Base-by-base conservation (phyloP, 805 yeast genomes). In the Kuraishia capsulata region DNA sequence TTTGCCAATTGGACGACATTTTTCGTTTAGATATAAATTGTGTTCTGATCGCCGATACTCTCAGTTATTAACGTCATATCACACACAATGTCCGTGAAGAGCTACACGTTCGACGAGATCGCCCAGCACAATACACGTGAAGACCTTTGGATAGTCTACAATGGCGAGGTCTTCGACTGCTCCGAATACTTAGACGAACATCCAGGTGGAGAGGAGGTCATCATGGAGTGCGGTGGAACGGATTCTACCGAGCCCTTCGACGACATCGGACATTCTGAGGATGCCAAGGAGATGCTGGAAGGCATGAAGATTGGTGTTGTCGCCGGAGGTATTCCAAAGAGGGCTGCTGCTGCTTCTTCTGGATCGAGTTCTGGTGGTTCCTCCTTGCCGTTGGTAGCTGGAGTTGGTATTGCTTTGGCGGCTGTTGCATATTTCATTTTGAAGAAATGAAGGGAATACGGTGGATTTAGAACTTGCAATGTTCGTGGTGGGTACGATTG, bases 211-310 rank as follows among this genome's bases (percentile, higher is more conserved):
- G 79, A 78, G 37, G 73, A 81, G 52, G 85, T 90, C 40, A 71
- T 90, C 33, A 58, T 78, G 43, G 81, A 81, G 44, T 85, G 85
- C 49, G 96, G 92, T 16, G 95, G 92, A 3, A 64, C 59, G 4
- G 88, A 81, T 54, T 83, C 85, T 28, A 73, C 87, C 24, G 81
- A 74, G 53, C 77, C 81, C 20, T 81, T 81, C 53, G 76, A 74
- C 48, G 96, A 87, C 54, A 89, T 92, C 56, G 99, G 99, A 26
- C 99, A 92, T 65, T 87, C 97, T 26, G 97, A 89, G 45, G 96
- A 89, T 49, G 97, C 99, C 30, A 78, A 79, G 50, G 92, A 81
- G 51, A 69, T 81, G 49, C 67, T 92, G 52, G 69, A 64, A 33
- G 76, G 73, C 30, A 65, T 87, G 54, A 67, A 73, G 48, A 72